Conservation (phyloP, 257 asterid species). For the Solanum etuberosum region DNA sequence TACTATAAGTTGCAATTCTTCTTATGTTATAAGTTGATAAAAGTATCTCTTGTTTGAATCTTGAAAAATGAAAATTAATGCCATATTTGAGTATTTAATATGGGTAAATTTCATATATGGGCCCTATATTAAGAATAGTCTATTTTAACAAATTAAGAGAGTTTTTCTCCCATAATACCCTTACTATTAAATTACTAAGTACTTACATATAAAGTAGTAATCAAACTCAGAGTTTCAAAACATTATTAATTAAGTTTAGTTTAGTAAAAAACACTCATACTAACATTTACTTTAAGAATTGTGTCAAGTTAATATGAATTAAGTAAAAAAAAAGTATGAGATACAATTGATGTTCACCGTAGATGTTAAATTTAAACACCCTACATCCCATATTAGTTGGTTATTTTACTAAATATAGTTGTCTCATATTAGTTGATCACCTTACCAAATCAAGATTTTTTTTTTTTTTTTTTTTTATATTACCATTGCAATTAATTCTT, state of each 20-base stretch:
- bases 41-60: not conserved
- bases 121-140: no score
- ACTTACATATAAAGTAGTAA: not conserved
- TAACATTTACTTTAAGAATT: no score
- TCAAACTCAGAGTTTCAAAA: no score
- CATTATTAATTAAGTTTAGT: not conserved
- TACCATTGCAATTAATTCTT: not conserved
- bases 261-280: no score
- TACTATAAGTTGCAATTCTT: no score
- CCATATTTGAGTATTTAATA: not conserved
- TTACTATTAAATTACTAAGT: no score
- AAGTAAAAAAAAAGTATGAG: not conserved
- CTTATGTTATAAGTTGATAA: no score
- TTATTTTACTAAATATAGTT: no score
- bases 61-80: not conserved
- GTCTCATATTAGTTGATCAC: not conserved
- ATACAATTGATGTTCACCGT: not conserved
- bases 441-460: not conserved
- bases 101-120: not conserved
- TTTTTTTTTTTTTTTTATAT: no score
- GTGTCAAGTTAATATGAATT: not conserved
- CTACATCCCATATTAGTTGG: not conserved
- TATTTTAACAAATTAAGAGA: no score
- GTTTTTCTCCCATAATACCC: no score
- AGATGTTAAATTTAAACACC: no score